Conservation (phyloP, 2,329 filamentous ascomycete species). For the Colletotrichum higginsianum region DNA sequence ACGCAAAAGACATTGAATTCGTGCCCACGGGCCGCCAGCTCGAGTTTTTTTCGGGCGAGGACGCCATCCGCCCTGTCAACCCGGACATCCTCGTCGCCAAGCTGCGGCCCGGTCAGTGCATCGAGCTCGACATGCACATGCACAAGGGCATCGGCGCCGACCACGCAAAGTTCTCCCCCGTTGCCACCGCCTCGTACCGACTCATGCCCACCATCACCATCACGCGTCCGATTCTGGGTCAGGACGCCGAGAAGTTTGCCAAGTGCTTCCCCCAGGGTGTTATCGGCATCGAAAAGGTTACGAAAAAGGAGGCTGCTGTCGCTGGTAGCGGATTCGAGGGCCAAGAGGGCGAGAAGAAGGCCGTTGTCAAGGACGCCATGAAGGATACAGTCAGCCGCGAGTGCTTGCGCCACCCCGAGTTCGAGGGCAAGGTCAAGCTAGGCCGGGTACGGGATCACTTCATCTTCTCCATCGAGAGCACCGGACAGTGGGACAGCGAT, state of each 20-base stretch:
- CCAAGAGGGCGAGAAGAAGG: slow-evolving; percentile 85
- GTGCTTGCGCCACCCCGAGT: slow-evolving; percentile 91
- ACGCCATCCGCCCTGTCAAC: slow-evolving; percentile 83
- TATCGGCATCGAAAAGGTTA: slow-evolving; percentile 83
- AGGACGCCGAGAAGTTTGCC: slow-evolving; percentile 90
- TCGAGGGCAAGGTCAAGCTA: slow-evolving; percentile 94
- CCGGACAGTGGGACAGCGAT: slow-evolving; percentile 95
- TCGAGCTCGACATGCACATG: slow-evolving; percentile 91
- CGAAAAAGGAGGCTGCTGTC: slow-evolving; percentile 73
- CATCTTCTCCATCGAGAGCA: slow-evolving; percentile 96
- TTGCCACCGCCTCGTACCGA: slow-evolving; percentile 94
- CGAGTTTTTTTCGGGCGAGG: slow-evolving; percentile 75
- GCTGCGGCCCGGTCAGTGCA: slow-evolving; percentile 89
- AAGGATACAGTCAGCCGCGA: slow-evolving; percentile 96
- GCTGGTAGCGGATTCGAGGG: slow-evolving; percentile 78
- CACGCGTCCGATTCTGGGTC: slow-evolving; percentile 84
- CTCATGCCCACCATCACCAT: slow-evolving; percentile 92
- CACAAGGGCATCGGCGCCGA: slow-evolving; percentile 95
- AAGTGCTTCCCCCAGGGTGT: slow-evolving; percentile 92
- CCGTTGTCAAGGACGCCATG: slow-evolving; percentile 90
- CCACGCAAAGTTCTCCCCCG: slow-evolving; percentile 97
- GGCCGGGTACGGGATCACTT: slow-evolving; percentile 95
- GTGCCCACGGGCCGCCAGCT: slow-evolving; percentile 80
- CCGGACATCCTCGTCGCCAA: slow-evolving; percentile 96
- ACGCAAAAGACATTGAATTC: slow-evolving; percentile 84